Evolutionary conservation across 345 rosid genomes (phyloP).

Genomic region (Durio zibethinus): DNA sequence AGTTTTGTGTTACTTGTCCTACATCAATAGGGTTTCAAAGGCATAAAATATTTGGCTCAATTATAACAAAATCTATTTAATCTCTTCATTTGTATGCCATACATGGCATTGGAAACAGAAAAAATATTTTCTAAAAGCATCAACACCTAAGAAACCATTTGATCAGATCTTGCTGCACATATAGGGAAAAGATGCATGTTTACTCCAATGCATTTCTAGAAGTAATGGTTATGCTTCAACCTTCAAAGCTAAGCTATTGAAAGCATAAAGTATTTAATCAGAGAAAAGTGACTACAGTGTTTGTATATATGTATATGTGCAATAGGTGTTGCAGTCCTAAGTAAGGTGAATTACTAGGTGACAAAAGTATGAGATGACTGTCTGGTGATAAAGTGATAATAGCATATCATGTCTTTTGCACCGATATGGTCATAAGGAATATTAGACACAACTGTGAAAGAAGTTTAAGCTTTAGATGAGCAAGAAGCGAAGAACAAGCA

Average conservation of each 20-base stretch:
- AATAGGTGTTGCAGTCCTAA: not conserved
- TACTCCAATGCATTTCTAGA: not conserved
- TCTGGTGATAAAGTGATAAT: not conserved
- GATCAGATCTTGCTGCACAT: not conserved
- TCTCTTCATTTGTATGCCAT: not conserved
- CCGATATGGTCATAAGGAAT: slow-evolving; percentile 34
- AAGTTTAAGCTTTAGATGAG: not conserved
- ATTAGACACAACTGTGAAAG: not conserved
- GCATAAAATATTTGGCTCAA: not conserved
- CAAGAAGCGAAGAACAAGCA: not conserved
- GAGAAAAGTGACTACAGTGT: not conserved
- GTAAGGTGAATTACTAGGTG: not conserved
- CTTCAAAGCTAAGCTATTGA: not conserved
- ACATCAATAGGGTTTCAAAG: not conserved
- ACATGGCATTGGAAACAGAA: not conserved
- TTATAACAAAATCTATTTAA: not conserved
- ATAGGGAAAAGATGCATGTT: not conserved
- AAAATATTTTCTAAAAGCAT: not conserved
- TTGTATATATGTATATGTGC: not conserved
- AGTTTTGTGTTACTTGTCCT: no score
- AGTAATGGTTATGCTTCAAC: not conserved
- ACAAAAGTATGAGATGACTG: not conserved
- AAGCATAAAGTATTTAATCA: not conserved
- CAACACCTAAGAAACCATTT: not conserved
- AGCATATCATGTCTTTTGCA: not conserved